Conservation (phyloP, 306 rosid species). For the Mimosa pudica region DNA sequence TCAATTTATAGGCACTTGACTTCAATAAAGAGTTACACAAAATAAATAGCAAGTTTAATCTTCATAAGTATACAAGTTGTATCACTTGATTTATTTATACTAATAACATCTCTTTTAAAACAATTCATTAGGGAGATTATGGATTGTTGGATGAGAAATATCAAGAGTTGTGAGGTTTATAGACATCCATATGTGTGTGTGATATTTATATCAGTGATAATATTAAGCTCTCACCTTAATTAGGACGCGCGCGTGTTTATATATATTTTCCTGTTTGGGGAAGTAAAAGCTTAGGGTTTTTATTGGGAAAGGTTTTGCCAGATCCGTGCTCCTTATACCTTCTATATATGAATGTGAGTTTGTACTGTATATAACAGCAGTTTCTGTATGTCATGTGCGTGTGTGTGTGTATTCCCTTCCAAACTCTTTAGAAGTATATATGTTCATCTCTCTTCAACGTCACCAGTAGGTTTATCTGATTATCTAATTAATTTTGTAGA, state of each 20-base stretch:
- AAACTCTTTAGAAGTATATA: constrained; percentile 24
- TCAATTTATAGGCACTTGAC: too few species aligned
- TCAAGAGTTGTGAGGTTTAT: too few species aligned
- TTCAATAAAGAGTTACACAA: too few species aligned
- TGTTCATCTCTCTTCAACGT: constrained; percentile 23
- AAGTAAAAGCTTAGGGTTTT: constrained; percentile 1
- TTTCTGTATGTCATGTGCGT: background rate
- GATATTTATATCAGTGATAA: too few species aligned
- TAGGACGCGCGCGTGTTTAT: background rate
- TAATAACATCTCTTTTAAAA: too few species aligned
- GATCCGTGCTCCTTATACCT: constrained; percentile 28
- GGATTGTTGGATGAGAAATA: too few species aligned
- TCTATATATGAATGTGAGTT: background rate
- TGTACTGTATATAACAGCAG: background rate
- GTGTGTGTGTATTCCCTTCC: constrained; percentile 48
- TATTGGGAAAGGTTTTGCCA: constrained; percentile 37
- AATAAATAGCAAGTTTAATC: too few species aligned
- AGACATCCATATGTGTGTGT: too few species aligned
- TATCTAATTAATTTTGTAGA: background rate
- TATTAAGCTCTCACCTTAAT: background rate
- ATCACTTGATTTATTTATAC: too few species aligned
- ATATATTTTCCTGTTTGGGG: background rate
- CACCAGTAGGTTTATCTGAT: background rate
- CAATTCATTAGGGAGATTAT: too few species aligned
- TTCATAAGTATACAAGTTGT: too few species aligned